Conservation (phyloP, 768 basidiomycete species). For the Lyophyllum atratum region DNA sequence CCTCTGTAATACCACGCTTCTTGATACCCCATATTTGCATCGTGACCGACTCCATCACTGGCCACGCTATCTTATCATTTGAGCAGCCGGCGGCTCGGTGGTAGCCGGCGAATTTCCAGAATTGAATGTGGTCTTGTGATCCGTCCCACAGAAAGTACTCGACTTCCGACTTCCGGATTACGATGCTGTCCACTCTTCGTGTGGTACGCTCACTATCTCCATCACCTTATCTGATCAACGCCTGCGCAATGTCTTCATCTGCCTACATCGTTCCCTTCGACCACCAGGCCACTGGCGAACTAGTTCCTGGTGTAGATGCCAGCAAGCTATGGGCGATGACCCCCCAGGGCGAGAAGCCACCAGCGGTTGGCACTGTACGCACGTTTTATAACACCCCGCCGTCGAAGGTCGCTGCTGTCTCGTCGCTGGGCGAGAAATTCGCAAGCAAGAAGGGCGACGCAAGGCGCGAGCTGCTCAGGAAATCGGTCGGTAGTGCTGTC, state of each 20-base stretch:
- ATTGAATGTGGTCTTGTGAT: constrained; percentile 13
- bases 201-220: constrained; percentile 17
- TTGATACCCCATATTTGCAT: not conserved
- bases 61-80: constrained; percentile 1
- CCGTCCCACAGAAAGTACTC: constrained; percentile 2
- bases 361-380: constrained; percentile 64
- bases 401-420: constrained; percentile 51
- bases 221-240: constrained; percentile 20
- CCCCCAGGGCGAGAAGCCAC: constrained; percentile 50
- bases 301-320: constrained; percentile 42
- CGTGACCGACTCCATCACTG: not conserved
- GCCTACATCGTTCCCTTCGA: constrained; percentile 64
- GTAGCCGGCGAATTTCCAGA: not conserved
- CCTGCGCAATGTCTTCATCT: constrained; percentile 50
- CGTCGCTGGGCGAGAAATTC: constrained; percentile 61
- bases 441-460: constrained; percentile 42
- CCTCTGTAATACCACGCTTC: not conserved
- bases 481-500: constrained; percentile 71
- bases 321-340: constrained; percentile 53
- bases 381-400: constrained; percentile 61
- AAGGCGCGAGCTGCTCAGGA: constrained; percentile 68
- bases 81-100: not conserved
- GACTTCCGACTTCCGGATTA: constrained; percentile 1
- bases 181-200: constrained; percentile 18
- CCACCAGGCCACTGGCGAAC: constrained; percentile 36